Conservation (phyloP, 768 basidiomycete genomes). For the Termitomyces sp. region DNA sequence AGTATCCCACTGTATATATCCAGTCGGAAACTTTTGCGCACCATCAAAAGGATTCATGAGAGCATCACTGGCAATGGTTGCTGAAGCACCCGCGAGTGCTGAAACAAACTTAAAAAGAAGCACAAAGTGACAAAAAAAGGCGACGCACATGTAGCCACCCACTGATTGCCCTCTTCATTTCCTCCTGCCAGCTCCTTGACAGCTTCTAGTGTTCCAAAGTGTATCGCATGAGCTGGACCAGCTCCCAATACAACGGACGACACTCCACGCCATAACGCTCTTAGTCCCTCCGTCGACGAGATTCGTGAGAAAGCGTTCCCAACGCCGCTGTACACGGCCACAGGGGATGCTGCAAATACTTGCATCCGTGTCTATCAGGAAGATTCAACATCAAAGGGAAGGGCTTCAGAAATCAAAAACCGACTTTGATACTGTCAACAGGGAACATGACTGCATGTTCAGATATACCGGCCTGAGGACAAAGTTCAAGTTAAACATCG, state of each 20-base stretch:
- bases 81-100: conserved; percentile 93
- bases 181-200: conserved; percentile 93
- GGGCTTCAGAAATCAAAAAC: conserved; percentile 19
- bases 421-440: conserved; percentile 95
- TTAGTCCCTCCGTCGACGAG: conserved; percentile 89
- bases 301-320: conserved; percentile 90
- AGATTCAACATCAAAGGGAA: neutral
- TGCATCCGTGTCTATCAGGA: conserved; percentile 92
- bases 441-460: conserved; percentile 99
- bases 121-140: neutral
- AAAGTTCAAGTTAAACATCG: neutral
- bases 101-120: conserved; percentile 4
- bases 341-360: conserved; percentile 84
- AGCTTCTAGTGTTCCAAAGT: conserved; percentile 94
- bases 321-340: conserved; percentile 84
- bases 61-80: conserved; percentile 93
- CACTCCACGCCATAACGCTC: conserved; percentile 93
- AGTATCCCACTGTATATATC: neutral
- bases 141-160: conserved; percentile 81
- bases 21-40: conserved; percentile 33
- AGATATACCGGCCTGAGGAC: conserved; percentile 87
- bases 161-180: conserved; percentile 76
- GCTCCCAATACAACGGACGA: conserved; percentile 95
- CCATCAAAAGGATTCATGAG: conserved; percentile 99
- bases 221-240: conserved; percentile 96